Evolutionary conservation across 768 basidiomycete species (phyloP).

Genomic region (Macrolepiota dolichaula): DNA sequence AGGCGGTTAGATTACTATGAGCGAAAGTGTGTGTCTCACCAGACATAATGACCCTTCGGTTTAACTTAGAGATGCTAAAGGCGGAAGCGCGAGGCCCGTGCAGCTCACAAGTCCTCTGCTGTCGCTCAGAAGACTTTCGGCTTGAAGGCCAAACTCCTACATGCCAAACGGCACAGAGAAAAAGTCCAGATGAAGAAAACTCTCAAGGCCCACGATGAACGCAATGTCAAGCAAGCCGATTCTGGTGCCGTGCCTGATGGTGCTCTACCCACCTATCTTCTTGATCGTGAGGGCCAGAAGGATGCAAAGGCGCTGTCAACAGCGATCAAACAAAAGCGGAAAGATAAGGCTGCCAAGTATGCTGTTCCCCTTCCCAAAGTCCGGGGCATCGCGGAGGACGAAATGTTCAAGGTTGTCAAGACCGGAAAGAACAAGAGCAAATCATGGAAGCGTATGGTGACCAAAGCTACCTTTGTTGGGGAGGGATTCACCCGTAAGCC

Average conservation of each 20-base stretch:
- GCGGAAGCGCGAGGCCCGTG: constrained; percentile 80
- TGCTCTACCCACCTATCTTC: constrained; percentile 91
- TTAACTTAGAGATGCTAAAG: constrained; percentile 31
- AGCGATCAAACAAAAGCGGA: constrained; percentile 97
- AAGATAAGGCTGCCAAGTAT: constrained; percentile 98
- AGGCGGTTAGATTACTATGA: constrained; percentile 95
- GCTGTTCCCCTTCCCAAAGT: constrained; percentile 96
- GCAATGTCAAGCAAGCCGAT: constrained; percentile 94
- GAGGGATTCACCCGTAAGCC: constrained; percentile 98
- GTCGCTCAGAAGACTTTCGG: constrained; percentile 93
- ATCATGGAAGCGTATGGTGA: constrained; percentile 99
- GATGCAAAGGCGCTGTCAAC: constrained; percentile 95
- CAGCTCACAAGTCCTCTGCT: constrained; percentile 74
- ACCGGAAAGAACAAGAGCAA: constrained; percentile 96
- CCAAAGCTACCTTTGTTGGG: constrained; percentile 98
- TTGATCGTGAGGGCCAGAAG: constrained; percentile 97
- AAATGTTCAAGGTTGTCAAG: constrained; percentile 99
- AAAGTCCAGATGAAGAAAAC: constrained; percentile 99
- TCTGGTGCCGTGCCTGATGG: constrained; percentile 79
- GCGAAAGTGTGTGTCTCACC: constrained; percentile 63
- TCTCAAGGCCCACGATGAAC: constrained; percentile 99
- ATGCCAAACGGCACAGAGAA: constrained; percentile 93
- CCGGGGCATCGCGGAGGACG: constrained; percentile 96
- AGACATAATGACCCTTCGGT: constrained; percentile 4
- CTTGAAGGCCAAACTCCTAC: constrained; percentile 96